phyloP scores from a whole-genome alignment of 2,329 filamentous ascomycete genomes.

The Geosmithia putterillii region DNA sequence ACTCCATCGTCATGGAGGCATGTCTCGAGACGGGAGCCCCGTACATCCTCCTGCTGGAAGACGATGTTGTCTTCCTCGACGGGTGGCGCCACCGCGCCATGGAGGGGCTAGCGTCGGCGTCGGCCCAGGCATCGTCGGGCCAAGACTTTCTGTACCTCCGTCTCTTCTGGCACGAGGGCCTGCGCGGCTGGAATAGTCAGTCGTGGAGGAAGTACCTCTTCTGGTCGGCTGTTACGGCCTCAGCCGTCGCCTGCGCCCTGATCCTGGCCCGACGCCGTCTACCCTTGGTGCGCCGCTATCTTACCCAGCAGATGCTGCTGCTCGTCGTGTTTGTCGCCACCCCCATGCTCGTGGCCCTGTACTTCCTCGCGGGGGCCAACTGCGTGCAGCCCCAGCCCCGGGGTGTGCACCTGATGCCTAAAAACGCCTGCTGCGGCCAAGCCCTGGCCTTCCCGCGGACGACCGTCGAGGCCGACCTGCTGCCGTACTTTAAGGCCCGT shows the following conservation, averaged over 20 bases:
- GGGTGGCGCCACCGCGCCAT: slow-evolving; percentile 3
- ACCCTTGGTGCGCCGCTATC: too few relatives aligned
- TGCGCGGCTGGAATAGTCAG: slow-evolving; percentile 5
- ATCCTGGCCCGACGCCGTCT: too few relatives aligned
- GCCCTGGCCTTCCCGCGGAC: slow-evolving; percentile 3
- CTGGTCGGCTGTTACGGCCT: background rate
- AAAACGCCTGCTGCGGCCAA: slow-evolving; percentile 5
- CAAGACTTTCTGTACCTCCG: slow-evolving; percentile 4
- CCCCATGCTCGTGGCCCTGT: slow-evolving; percentile 3
- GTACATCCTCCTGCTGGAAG: slow-evolving; percentile 5
- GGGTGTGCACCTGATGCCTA: slow-evolving; percentile 4
- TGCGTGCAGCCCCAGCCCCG: slow-evolving; percentile 1
- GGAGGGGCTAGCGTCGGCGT: slow-evolving; percentile 1
- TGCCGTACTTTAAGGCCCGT: slow-evolving; percentile 1
- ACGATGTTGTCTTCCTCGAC: slow-evolving; percentile 5
- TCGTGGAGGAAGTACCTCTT: slow-evolving; percentile 3
- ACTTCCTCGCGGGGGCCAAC: slow-evolving; percentile 4
- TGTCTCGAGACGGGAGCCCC: slow-evolving; percentile 2
- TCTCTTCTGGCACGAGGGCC: slow-evolving; percentile 5
- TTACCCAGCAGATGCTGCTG: background rate
- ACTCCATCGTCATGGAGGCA: slow-evolving; percentile 5
- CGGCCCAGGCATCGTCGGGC: background rate
- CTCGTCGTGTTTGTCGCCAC: slow-evolving; percentile 1
- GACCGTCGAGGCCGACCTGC: background rate
- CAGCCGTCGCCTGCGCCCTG: background rate